These are phyloP conservation scores for Dendrobium huoshanense DNA, from an alignment of 106 monocot species.

Conservation along the genomic window DNA sequence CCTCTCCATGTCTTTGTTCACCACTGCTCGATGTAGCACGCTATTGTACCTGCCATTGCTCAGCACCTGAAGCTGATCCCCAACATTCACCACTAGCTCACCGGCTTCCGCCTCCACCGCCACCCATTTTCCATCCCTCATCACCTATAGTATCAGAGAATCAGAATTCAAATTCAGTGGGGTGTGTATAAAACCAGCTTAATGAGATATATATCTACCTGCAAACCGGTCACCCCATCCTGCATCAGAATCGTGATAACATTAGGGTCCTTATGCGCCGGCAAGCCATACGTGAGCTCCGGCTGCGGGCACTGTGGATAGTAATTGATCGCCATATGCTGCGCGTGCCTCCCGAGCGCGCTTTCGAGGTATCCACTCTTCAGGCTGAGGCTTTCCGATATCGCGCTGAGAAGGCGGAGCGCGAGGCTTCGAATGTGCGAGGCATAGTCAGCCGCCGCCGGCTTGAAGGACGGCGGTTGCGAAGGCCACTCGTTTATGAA, in stretches of 20 bases:
- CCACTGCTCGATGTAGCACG: neutral
- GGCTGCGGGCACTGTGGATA: constrained; percentile 77
- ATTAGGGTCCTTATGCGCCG: constrained; percentile 60
- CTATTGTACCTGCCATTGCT: no score
- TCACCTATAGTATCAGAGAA: neutral
- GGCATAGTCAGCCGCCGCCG: constrained; percentile 25
- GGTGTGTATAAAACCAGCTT: no score
- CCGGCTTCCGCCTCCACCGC: constrained; percentile 21
- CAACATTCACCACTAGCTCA: constrained; percentile 37
- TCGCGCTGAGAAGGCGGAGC: neutral
- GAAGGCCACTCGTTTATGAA: constrained; percentile 55
- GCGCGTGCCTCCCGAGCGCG: constrained; percentile 55
- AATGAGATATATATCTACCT: constrained; percentile 10
- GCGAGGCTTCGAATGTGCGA: constrained; percentile 32
- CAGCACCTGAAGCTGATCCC: constrained; percentile 34
- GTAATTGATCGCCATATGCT: constrained; percentile 81
- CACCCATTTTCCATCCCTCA: constrained; percentile 29
- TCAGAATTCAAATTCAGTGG: no score
- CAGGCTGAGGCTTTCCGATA: constrained; percentile 11
- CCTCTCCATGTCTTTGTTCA: constrained; percentile 10
- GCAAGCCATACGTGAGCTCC: constrained; percentile 61
- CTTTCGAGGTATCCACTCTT: constrained; percentile 42
- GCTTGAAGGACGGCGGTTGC: constrained; percentile 59
- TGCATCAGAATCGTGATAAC: constrained; percentile 38
- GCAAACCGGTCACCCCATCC: constrained; percentile 33